Evolutionary conservation across 2,329 filamentous ascomycete species (phyloP).

Genomic region (Aureobasidium melanogenum): DNA sequence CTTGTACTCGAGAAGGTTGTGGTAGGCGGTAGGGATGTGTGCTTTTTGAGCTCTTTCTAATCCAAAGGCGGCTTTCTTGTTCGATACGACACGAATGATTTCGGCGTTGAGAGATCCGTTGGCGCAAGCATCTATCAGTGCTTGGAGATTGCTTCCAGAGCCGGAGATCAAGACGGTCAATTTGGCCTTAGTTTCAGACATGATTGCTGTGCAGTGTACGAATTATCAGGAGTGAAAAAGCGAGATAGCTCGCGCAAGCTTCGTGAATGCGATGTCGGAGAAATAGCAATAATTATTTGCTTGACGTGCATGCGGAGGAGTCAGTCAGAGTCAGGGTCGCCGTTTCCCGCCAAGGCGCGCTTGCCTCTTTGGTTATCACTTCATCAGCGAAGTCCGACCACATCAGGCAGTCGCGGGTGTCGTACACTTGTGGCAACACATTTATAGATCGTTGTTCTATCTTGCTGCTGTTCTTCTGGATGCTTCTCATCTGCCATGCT

Average conservation of each 20-base stretch:
- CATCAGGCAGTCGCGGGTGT: conserved; percentile 2
- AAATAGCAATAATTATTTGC: not conserved
- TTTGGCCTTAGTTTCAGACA: conserved; percentile 4
- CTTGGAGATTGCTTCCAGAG: conserved; percentile 70
- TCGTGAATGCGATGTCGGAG: not conserved
- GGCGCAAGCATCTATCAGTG: conserved; percentile 56
- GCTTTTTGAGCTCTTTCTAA: conserved; percentile 52
- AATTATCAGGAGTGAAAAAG: not conserved
- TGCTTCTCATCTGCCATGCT: not conserved
- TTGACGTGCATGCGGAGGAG: not conserved
- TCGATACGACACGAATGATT: conserved; percentile 57
- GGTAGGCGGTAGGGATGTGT: conserved; percentile 65
- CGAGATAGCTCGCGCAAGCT: not conserved
- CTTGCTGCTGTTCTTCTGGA: not conserved
- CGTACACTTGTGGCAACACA: conserved; percentile 11
- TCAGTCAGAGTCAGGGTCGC: not conserved
- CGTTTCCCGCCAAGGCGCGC: conserved; percentile 2
- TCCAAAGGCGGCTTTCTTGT: conserved; percentile 56
- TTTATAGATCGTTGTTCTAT: not conserved
- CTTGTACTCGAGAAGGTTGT: conserved; percentile 71
- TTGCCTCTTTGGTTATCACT: conserved; percentile 7
- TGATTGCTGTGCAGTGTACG: not conserved
- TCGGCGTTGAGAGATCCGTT: conserved; percentile 38
- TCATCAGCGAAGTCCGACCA: conserved; percentile 7
- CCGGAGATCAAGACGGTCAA: conserved; percentile 50